Evolutionary conservation across 106 monocot species (phyloP), one percentile per base, ranked within the genome.

Genomic region (Triglochin maritima): DNA sequence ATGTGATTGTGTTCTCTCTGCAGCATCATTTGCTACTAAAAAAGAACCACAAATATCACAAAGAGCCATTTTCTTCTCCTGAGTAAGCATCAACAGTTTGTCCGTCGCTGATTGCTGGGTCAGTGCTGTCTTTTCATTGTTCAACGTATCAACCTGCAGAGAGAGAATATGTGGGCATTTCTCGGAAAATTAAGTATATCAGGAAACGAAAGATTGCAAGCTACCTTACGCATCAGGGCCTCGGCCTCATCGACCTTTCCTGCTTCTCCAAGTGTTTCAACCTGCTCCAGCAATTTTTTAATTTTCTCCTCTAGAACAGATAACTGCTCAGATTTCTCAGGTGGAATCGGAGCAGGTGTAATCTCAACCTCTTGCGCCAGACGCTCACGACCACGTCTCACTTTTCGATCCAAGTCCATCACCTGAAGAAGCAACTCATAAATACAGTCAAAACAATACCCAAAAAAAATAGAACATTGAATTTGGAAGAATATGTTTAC

Each of bases 51-150:
- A 98, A 41, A 82, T 98, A 73, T 98, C 96, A 81, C 96, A 98
- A n/a, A 98, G 84, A 55, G 90, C 96, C 92, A 98, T 98, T 75
- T 98, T 91, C 86, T 98, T 98, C 81, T 98, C 96, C 52, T 90
- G 90, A 44, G 87, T 77, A 74, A 92, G 92, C 67, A 80, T 76
- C 60, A 81, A 47, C 41, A 82, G 51, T 67, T 92, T 98, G 62
- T 88, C 90, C 65, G 51, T 76, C 58, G 79, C 12, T 17, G 81
- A 49, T 71, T 86, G 81, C 44, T 79, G 83, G 7, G 79, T 82
- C 70, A 93, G 69, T 15, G 76, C 63, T 46, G 80, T 82, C 70
- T 98, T 98, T 72, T 98, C 85, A 71, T 80, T 76, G 74, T 98
- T 98, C 76, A 98, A 77, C 50, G 71, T 12, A 72, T 98, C 96